Evolutionary conservation across 225 moss, liverwort and hornwort species (phyloP).

Genomic region (Physcomitrellopsis africana): DNA sequence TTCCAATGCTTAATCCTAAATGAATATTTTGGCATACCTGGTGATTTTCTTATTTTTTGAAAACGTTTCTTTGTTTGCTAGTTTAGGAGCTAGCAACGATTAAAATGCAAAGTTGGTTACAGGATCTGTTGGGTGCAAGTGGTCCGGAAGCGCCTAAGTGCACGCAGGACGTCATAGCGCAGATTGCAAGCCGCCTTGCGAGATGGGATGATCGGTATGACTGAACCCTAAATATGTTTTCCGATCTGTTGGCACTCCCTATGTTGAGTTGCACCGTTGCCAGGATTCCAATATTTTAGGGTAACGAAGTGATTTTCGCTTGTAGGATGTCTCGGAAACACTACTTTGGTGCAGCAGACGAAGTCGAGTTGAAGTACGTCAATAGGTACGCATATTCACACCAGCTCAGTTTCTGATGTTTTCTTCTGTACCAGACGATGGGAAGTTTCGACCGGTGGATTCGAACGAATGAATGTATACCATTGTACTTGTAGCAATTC

Average conservation of each 20-base stretch:
- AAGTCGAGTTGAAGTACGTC: constrained; percentile 93
- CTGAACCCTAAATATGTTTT: background rate
- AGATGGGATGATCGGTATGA: constrained; percentile 78
- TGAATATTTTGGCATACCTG: background rate
- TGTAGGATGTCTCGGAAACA: constrained; percentile 81
- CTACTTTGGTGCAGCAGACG: constrained; percentile 93
- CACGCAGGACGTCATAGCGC: constrained; percentile 69
- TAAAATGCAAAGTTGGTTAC: constrained; percentile 14
- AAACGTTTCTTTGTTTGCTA: too few species aligned
- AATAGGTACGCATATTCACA: constrained; percentile 57
- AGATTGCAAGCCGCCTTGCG: constrained; percentile 70
- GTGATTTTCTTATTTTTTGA: background rate
- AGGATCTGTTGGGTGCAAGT: constrained; percentile 76
- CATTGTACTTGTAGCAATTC: too few species aligned
- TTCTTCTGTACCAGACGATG: background rate
- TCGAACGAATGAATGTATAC: too few species aligned
- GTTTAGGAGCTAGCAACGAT: background rate
- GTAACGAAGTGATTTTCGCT: constrained; percentile 3
- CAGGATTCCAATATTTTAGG: background rate
- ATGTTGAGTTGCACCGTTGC: background rate
- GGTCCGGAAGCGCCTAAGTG: constrained; percentile 62
- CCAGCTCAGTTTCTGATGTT: background rate
- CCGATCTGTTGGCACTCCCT: background rate
- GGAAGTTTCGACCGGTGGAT: background rate
- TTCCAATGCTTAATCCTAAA: background rate